Evolutionary conservation across 1,284 basidiomycete genomes (phyloP).

Genomic region (Ustilago nuda): DNA sequence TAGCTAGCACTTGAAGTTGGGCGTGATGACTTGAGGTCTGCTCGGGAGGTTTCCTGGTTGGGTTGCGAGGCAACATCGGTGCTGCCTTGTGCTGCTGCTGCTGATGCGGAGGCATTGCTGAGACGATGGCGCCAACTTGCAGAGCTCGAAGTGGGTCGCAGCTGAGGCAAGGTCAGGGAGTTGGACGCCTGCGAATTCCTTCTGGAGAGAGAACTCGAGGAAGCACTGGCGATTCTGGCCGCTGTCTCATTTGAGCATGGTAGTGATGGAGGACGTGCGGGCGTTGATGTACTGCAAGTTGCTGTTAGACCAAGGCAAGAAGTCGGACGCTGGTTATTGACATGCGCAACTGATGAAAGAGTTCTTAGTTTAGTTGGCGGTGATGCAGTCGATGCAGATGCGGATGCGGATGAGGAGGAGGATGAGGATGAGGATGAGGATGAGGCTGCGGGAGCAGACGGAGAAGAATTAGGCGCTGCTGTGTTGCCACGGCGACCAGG

Average conservation of each 20-base stretch:
- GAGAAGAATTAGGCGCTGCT: constrained; percentile 1
- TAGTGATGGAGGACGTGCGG: constrained; percentile 42
- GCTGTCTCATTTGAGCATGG: constrained; percentile 46
- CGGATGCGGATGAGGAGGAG: not conserved
- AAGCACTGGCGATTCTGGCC: constrained; percentile 43
- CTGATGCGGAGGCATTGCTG: constrained; percentile 14
- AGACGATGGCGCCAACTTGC: constrained; percentile 26
- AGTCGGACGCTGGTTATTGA: constrained; percentile 5
- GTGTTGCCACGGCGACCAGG: constrained; percentile 27
- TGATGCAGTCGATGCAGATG: constrained; percentile 12
- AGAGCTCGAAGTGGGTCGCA: constrained; percentile 32
- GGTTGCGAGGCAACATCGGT: not conserved
- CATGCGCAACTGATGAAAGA: constrained; percentile 17
- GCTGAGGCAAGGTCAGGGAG: constrained; percentile 21
- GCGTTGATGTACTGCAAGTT: constrained; percentile 18
- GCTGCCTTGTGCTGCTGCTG: not conserved
- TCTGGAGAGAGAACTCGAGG: constrained; percentile 32
- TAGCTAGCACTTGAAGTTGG: constrained; percentile 31
- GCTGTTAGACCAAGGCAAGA: constrained; percentile 22
- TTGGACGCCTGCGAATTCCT: constrained; percentile 46
- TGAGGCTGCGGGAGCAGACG: constrained; percentile 1
- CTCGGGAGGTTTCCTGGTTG: not conserved
- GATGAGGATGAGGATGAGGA: constrained; percentile 1
- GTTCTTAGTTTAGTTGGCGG: constrained; percentile 10
- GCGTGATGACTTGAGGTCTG: constrained; percentile 19